Base-by-base conservation (phyloP, 768 basidiomycete species). In the Rhodotorula diobovata region DNA sequence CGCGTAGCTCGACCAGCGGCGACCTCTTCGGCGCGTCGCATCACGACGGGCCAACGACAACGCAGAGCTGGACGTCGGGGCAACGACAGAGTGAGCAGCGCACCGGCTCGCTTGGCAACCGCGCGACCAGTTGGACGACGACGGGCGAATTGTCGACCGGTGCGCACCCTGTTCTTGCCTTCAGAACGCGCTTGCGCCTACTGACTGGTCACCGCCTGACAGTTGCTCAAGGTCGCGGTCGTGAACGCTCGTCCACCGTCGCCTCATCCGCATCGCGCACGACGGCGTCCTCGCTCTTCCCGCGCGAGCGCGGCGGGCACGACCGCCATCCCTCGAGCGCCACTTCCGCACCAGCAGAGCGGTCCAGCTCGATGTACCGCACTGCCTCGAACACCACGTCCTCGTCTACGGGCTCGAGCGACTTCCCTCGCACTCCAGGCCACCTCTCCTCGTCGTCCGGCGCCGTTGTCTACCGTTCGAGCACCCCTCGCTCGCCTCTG, bases 391-490 rank as follows among this genome's bases (percentile, higher is more conserved):
- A 54, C 21, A 46, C 69, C 11, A 48, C 58, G 5, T 46, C 23
- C 15, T 66, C 65, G 0, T 53, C 51, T 5, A 23, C 63, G 32
- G 54, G 59, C 11, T 66, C 63, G 16, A 43, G 45, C 45, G 63
- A 65, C 37, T 70, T 34, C 20, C 69, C 69, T 0, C 34, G n/a
- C 23, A 70, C 69, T 23, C 69, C 69, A 1, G 63, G 63, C 1
- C n/a, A 57, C 10, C 55, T 23, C 7, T 6, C 9, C 23, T 2
- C 50, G 30, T 5, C 30, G 18, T 20, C 2, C 25, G 63, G 63
- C 32, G 16, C 51, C 18, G 41, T 63, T 12, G 63, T 63, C 39
- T 63, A 63, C 53, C 63, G 63, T 41, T 30, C 41, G 30, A 34
- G 18, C 20, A 32, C 41, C 39, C 3, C 11, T 10, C 30, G 15